Percentiles rank a stretch among this genome's conserved stretches.
phyloP scores from a whole-genome alignment of 106 monocot species.

The Dactylorhiza incarnata region DNA sequence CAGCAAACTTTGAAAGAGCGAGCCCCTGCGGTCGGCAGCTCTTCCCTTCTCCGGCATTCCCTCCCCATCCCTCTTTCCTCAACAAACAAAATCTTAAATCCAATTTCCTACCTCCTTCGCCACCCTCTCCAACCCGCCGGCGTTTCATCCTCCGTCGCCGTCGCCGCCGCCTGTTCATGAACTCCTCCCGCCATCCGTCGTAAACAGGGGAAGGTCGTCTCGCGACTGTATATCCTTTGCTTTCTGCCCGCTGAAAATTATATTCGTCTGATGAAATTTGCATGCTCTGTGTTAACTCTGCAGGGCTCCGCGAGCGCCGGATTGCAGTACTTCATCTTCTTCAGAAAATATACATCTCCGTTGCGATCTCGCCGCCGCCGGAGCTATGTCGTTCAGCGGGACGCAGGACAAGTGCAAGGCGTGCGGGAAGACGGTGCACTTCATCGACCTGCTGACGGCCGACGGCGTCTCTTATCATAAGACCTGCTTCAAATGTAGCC shows the following conservation, averaged over 20 bases:
- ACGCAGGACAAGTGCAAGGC: conserved; percentile 53
- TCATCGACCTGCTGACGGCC: conserved; percentile 32
- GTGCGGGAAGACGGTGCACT: conserved; percentile 47
- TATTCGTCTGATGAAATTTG: neutral
- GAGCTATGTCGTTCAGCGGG: conserved; percentile 44
- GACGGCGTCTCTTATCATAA: conserved; percentile 36
- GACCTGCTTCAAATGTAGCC: conserved; percentile 54
- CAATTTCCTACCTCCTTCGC: neutral
- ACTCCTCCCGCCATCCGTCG: too few species aligned
- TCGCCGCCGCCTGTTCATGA: neutral
- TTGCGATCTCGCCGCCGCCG: conserved; percentile 17
- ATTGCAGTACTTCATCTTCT: conserved; percentile 38
- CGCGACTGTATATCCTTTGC: too few species aligned
- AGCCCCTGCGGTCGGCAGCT: conserved; percentile 13
- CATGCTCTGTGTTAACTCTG: neutral
- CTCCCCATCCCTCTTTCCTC: conserved; percentile 1
- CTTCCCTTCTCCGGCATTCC: conserved; percentile 8
- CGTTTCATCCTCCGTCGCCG: neutral
- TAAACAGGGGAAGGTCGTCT: too few species aligned
- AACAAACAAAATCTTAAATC: conserved; percentile 3
- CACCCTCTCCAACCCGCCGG: neutral
- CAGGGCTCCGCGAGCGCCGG: neutral
- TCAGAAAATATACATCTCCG: conserved; percentile 39
- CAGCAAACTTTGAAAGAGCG: neutral
- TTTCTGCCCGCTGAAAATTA: neutral